Evolutionary conservation across 2,329 filamentous ascomycete species (phyloP).

Genomic region (Penicillium paneum): DNA sequence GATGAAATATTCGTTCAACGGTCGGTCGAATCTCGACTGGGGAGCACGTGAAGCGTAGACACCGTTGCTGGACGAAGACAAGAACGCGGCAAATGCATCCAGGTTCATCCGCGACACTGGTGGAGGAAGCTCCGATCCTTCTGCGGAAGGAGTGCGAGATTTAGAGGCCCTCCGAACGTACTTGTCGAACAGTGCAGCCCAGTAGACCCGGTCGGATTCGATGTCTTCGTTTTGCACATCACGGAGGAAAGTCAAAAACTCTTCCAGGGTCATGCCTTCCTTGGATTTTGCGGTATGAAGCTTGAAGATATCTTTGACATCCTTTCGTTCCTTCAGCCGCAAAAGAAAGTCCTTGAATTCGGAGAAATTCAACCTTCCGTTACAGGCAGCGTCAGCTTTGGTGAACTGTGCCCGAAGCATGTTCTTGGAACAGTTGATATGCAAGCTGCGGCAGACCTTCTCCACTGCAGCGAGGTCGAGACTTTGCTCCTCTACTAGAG

Average conservation of each 20-base stretch:
- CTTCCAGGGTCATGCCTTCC: conserved; percentile 64
- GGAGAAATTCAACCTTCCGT: conserved; percentile 67
- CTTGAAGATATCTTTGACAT: conserved; percentile 72
- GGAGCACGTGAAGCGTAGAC: conserved; percentile 61
- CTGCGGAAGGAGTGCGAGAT: conserved; percentile 44
- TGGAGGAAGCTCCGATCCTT: conserved; percentile 34
- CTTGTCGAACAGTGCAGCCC: conserved; percentile 70
- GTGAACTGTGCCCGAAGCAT: conserved; percentile 72
- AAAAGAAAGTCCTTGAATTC: conserved; percentile 83
- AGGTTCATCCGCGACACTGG: conserved; percentile 67
- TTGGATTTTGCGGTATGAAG: conserved; percentile 57
- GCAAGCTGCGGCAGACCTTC: conserved; percentile 79
- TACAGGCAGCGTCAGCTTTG: conserved; percentile 63
- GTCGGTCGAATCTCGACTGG: conserved; percentile 68
- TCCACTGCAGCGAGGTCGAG: conserved; percentile 77
- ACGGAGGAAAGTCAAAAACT: conserved; percentile 74
- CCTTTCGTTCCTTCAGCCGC: conserved; percentile 77
- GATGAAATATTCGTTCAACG: conserved; percentile 95
- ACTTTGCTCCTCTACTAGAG: conserved; percentile 59
- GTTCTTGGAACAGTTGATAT: conserved; percentile 81
- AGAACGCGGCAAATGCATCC: conserved; percentile 71
- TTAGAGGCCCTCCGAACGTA: conserved; percentile 59
- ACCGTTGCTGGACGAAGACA: conserved; percentile 71
- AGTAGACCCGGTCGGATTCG: conserved; percentile 60
- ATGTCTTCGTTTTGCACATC: conserved; percentile 74